Percentiles rank a stretch among this genome's conserved stretches.
Conservation (phyloP, 2,329 filamentous ascomycete species). For the Clonostachys solani region DNA sequence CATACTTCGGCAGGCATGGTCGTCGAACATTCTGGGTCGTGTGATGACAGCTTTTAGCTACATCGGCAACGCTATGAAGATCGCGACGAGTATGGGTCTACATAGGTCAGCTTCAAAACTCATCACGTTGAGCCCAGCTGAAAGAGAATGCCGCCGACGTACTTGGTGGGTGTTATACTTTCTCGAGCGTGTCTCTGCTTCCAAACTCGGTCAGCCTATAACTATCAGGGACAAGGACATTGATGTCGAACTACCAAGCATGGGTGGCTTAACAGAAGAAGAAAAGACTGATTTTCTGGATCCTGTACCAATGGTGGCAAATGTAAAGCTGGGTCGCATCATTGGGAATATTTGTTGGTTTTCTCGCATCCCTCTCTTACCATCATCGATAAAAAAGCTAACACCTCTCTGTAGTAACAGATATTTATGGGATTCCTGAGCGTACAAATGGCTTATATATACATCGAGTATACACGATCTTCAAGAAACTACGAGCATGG, state of each 20-base stretch:
- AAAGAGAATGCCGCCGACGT: conserved; percentile 15
- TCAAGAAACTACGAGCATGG: conserved; percentile 19
- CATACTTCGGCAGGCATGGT: conserved; percentile 12
- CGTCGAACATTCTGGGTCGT: conserved; percentile 25
- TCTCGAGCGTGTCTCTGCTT: conserved; percentile 22
- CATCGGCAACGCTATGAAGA: conserved; percentile 26
- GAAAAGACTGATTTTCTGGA: conserved; percentile 20
- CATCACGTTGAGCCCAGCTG: conserved; percentile 11
- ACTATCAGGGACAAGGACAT: conserved; percentile 22
- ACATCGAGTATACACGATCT: conserved; percentile 16
- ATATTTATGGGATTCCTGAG: conserved; percentile 19
- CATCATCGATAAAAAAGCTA: not conserved
- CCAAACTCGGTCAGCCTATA: conserved; percentile 23
- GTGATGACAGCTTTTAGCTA: conserved; percentile 22
- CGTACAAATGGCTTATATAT: conserved; percentile 18
- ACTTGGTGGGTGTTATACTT: conserved; percentile 27
- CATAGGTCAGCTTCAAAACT: conserved; percentile 23
- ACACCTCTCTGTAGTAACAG: conserved; percentile 7
- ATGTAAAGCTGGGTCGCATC: conserved; percentile 19
- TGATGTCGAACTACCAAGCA: conserved; percentile 21
- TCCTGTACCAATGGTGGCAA: conserved; percentile 15
- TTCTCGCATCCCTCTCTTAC: not conserved
- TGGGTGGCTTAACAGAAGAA: conserved; percentile 16
- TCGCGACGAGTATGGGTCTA: conserved; percentile 33
- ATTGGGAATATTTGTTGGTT: conserved; percentile 16